Conservation (phyloP, 108 stramenopile genomes). For the Phaeodactylum tricornutum region DNA sequence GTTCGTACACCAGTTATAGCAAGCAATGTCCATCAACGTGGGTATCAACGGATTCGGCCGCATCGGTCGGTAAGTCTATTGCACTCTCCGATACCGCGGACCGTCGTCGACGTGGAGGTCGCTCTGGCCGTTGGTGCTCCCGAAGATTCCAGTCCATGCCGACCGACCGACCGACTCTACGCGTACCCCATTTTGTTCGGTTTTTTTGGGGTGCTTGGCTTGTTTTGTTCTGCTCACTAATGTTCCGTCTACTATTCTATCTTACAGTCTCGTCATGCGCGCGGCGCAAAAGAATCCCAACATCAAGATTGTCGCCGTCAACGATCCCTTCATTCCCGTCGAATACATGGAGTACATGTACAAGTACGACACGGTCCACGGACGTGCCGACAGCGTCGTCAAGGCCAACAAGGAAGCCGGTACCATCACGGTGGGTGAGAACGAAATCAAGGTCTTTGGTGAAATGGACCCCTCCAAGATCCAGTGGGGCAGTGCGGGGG, state of each 20-base stretch:
- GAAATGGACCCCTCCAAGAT: conserved; percentile 94
- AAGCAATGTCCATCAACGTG: conserved; percentile 12
- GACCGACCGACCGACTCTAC: too few relatives aligned
- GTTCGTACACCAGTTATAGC: too few relatives aligned
- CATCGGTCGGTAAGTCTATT: conserved; percentile 95
- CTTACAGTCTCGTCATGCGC: conserved; percentile 82
- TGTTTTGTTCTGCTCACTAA: too few relatives aligned
- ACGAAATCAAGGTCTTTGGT: conserved; percentile 81
- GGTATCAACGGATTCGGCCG: conserved; percentile 97
- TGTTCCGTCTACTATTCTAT: too few relatives aligned
- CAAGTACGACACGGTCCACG: conserved; percentile 90
- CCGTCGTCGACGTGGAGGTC: too few relatives aligned
- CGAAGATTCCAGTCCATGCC: too few relatives aligned
- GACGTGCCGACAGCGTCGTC: conserved; percentile 60
- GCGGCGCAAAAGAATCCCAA: conserved; percentile 84
- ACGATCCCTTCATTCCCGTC: conserved; percentile 89
- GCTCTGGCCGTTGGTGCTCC: too few relatives aligned
- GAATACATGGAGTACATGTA: conserved; percentile 90
- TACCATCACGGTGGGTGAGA: conserved; percentile 57
- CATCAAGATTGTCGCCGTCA: conserved; percentile 93
- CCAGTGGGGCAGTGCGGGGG: conserved; percentile 86
- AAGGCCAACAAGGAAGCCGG: conserved; percentile 48
- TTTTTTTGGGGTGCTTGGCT: too few relatives aligned
- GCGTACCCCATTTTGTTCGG: too few relatives aligned
- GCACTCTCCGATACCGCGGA: background rate